Evolutionary conservation across 352 stramenopile species (phyloP).

Genomic region (Pythium pyrilobum): DNA sequence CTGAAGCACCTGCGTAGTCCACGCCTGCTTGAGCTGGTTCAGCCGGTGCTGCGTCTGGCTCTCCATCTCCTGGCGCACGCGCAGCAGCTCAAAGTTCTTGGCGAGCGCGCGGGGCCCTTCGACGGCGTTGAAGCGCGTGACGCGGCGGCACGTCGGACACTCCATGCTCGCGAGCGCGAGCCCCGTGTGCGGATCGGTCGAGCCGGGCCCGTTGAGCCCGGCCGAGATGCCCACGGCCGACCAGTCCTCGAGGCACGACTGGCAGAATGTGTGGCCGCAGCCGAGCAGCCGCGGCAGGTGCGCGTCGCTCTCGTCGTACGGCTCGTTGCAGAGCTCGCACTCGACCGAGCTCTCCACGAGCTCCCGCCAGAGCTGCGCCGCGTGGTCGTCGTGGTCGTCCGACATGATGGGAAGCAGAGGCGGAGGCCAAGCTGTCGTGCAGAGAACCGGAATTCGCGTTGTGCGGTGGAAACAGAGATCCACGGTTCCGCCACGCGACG

Average conservation of each 20-base stretch:
- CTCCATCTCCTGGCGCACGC: slow-evolving; percentile 81
- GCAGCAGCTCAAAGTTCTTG: slow-evolving; percentile 84
- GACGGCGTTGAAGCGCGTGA: slow-evolving; percentile 38
- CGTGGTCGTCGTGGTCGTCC: slow-evolving; percentile 38
- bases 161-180: slow-evolving; percentile 34
- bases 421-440: neutral
- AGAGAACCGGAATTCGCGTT: too few species aligned
- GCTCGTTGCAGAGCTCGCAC: slow-evolving; percentile 84
- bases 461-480: too few species aligned
- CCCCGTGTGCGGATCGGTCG: slow-evolving; percentile 15
- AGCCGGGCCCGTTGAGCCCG: slow-evolving; percentile 12
- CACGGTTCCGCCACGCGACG: too few species aligned
- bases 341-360: slow-evolving; percentile 75
- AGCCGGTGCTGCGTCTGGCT: slow-evolving; percentile 57
- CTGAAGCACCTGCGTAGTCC: slow-evolving; percentile 57
- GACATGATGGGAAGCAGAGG: neutral
- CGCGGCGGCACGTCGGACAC: slow-evolving; percentile 67
- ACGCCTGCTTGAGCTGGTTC: slow-evolving; percentile 38
- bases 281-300: slow-evolving; percentile 66
- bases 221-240: slow-evolving; percentile 28
- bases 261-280: slow-evolving; percentile 82
- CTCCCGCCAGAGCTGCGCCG: slow-evolving; percentile 56
- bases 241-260: slow-evolving; percentile 73
- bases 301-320: slow-evolving; percentile 64
- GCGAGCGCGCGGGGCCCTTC: slow-evolving; percentile 50